Percentiles rank a stretch among this genome's conserved stretches.
phyloP scores from a whole-genome alignment of 2,329 filamentous ascomycete species.

The Pseudogymnoascus sp. region DNA sequence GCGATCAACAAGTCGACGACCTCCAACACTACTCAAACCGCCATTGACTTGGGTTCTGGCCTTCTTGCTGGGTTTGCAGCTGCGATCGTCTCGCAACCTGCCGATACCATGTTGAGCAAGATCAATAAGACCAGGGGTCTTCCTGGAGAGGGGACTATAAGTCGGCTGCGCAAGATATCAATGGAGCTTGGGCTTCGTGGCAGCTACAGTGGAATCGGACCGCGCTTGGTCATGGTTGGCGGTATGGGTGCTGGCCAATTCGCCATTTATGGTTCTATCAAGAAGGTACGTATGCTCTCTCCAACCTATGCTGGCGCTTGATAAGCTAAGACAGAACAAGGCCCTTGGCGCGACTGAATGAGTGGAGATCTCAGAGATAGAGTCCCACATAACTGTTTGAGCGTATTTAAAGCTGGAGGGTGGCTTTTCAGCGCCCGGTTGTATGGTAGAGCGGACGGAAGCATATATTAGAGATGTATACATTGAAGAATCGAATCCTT shows the following conservation, averaged over 20 bases:
- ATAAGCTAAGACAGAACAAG: constrained; percentile 47
- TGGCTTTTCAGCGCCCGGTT: not conserved
- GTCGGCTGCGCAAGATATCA: constrained; percentile 78
- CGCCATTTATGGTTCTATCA: constrained; percentile 70
- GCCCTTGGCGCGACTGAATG: constrained; percentile 60
- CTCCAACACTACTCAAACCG: constrained; percentile 63
- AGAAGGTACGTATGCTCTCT: not conserved
- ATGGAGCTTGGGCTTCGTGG: constrained; percentile 77
- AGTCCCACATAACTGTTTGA: not conserved
- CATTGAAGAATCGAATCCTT: not conserved
- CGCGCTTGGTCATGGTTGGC: constrained; percentile 61
- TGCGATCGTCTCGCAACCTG: constrained; percentile 79
- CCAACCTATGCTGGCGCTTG: not conserved
- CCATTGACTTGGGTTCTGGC: constrained; percentile 73
- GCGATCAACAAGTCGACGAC: constrained; percentile 63
- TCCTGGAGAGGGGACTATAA: constrained; percentile 75
- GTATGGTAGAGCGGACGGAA: too few species aligned
- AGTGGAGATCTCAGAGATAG: constrained; percentile 51
- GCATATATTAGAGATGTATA: not conserved
- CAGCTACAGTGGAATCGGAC: constrained; percentile 73
- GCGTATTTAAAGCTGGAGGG: not conserved
- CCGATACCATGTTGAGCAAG: constrained; percentile 90
- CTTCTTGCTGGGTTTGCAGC: constrained; percentile 77
- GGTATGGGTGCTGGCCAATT: constrained; percentile 75
- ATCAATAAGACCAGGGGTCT: constrained; percentile 92